Base-by-base conservation (phyloP, 208 protist species). In the Wallacemonas collosoma region DNA sequence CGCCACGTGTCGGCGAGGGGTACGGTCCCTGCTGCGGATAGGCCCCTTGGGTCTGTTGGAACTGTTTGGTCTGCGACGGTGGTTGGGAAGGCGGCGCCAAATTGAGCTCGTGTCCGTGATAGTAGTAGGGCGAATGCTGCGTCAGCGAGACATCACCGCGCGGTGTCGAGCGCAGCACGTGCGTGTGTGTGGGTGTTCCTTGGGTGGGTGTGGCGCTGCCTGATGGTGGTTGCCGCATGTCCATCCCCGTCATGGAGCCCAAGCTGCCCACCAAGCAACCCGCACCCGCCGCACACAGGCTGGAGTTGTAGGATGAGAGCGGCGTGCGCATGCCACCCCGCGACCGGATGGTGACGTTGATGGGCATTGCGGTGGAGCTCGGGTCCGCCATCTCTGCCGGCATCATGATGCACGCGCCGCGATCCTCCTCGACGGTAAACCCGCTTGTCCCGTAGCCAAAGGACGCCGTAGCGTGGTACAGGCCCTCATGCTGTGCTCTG, bases 401-500 rank as follows among this genome's bases (percentile, higher is more conserved):
- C 60, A 65, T 15, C n/a, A 65, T 65, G 43, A 8, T 44, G 60
- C 60, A 65, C 40, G 60, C 60, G 41, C 7, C 15, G 43, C 26
- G 60, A 41, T 65, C 60, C 43, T 65, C 60, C 60, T 65, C 60
- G 41, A 65, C 60, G 41, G 41, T 65, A 17, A 65, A 65, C 14
- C 41, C 60, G 43, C 60, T 65, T 4, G 60, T 65, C 41, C 60
- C 60, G n/a, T 53, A 65, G 38, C 41, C 60, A 47, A 50, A 35
- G 12, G 60, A 65, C 6, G 8, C 1, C 11, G 11, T 3, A 3
- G 6, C 43, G 43, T 17, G 38, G 3, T 6, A 41, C n/a, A 51
- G 50, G 60, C 45, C 36, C 5, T 1, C 60, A 17, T 41, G 3
- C 41, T 35, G 41, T n/a, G 15, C 39, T 26, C 26, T 26, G 60